Evolutionary conservation across 2,329 filamentous ascomycete genomes (phyloP), one percentile per base, ranked within the genome.

Genomic region (Endoconidiophora polonica): DNA sequence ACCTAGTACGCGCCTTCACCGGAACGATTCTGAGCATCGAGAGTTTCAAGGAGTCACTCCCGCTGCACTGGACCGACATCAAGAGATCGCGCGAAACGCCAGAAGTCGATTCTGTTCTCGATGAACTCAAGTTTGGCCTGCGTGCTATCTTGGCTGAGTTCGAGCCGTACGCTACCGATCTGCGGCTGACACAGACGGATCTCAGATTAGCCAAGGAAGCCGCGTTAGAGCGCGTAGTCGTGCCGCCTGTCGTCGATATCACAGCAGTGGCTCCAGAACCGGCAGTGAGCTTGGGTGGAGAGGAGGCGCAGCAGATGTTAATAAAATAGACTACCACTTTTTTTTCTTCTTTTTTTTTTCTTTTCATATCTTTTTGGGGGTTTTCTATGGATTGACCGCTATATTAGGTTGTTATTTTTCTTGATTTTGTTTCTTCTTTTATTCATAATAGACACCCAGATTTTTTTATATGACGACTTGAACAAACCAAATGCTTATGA

Each of bases 61-160:
- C 76, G 1, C 63, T 77, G 3, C 85, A 91, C 63, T 93, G 86
- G 86, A 88, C 84, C 1, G 87, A 94, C 61, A 66, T 83, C 2
- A 69, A 74, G 16, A 74, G 76, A 22, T 61, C 60, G 36, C 71
- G 68, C 50, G 67, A 75, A 41, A 69, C 69, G 24, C 68, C 71
- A 0, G 84, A 90, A 57, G 79, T 93, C n/a, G 77, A 88, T 18
- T 69, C 76, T 39, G 70, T 94, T 9, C 56, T 86, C 42, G 66
- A 71, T 14, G 74, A 76, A 14, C 61, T 95, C 57, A 81, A 76
- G 60, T 68, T 66, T 3, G 79, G 79, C 0, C 66, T 95, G 43
- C 67, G 68, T 40, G 73, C 77, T 50, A 68, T 95, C 3, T 58
- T 95, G 36, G 61, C 66, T 9, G 77, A 73, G 20, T 95, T 94